Evolutionary conservation across 352 stramenopile genomes (phyloP).

Genomic region (Globisporangium recalcitrans): DNA sequence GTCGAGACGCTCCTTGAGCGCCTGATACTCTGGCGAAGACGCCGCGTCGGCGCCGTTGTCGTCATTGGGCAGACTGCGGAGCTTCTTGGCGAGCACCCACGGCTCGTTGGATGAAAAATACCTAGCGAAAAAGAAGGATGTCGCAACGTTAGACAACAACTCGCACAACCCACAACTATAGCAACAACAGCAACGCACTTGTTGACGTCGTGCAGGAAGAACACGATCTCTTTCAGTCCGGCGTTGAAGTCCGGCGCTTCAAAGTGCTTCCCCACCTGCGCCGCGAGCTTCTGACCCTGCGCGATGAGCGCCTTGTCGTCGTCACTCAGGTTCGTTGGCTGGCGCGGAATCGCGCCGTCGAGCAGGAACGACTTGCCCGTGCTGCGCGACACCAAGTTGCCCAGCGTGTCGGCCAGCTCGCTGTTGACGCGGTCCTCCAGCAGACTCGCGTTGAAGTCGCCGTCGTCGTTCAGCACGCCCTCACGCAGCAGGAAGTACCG

Average conservation of each 20-base stretch:
- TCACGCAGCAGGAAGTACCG: slow-evolving; percentile 90
- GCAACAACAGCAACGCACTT: slow-evolving; percentile 23
- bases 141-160: background rate
- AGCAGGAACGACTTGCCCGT: slow-evolving; percentile 65
- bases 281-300: slow-evolving; percentile 42
- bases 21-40: slow-evolving; percentile 20
- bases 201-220: slow-evolving; percentile 81
- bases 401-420: slow-evolving; percentile 89
- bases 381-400: slow-evolving; percentile 83
- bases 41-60: slow-evolving; percentile 3
- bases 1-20: slow-evolving; percentile 42
- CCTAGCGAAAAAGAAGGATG: slow-evolving; percentile 14
- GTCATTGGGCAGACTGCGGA: slow-evolving; percentile 28
- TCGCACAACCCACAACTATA: background rate
- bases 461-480: slow-evolving; percentile 94
- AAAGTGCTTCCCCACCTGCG: slow-evolving; percentile 46
- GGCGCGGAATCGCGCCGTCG: slow-evolving; percentile 39
- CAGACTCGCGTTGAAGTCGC: slow-evolving; percentile 81
- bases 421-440: slow-evolving; percentile 96
- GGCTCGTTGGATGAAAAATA: slow-evolving; percentile 79
- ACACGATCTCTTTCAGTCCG: slow-evolving; percentile 69
- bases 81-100: slow-evolving; percentile 68
- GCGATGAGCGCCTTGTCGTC: slow-evolving; percentile 54
- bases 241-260: slow-evolving; percentile 68
- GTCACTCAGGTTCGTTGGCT: slow-evolving; percentile 28